Evolutionary conservation across 1,284 basidiomycete species (phyloP).

Genomic region (Apiotrichum gamsii): DNA sequence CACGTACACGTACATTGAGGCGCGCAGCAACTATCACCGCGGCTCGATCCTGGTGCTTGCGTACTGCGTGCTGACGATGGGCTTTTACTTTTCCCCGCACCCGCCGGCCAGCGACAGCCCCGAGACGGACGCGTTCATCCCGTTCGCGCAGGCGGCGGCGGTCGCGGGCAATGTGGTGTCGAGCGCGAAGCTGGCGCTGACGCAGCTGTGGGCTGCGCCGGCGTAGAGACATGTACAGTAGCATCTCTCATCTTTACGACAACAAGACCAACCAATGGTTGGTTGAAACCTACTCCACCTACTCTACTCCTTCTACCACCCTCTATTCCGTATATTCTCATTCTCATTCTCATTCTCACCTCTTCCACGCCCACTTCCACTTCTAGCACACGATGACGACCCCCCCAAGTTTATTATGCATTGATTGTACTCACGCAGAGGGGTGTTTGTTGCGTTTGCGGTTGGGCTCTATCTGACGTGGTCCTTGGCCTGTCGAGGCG

Average conservation of each 20-base stretch:
- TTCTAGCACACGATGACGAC: neutral
- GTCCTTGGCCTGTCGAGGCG: too few relatives aligned
- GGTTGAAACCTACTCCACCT: too few relatives aligned
- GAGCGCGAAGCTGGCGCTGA: neutral
- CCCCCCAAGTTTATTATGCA: too few relatives aligned
- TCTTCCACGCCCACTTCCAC: neutral
- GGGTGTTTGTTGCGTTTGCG: too few relatives aligned
- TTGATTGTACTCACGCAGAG: too few relatives aligned
- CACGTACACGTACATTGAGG: slow-evolving; percentile 99
- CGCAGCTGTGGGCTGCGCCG: slow-evolving; percentile 4
- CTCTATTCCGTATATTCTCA: too few relatives aligned
- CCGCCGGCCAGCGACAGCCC: slow-evolving; percentile 5
- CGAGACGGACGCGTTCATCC: slow-evolving; percentile 1
- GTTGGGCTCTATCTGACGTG: too few relatives aligned
- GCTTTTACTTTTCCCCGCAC: slow-evolving; percentile 67
- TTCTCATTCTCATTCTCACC: neutral
- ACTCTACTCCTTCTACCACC: too few relatives aligned
- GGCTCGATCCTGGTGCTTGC: slow-evolving; percentile 87
- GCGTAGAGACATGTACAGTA: too few relatives aligned
- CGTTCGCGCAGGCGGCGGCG: neutral
- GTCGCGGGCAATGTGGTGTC: neutral
- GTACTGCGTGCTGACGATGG: slow-evolving; percentile 72
- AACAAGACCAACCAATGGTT: too few relatives aligned
- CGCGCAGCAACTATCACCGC: slow-evolving; percentile 92
- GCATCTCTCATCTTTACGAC: too few relatives aligned